phyloP scores from a whole-genome alignment of 108 stramenopile species.

The Nannochloropsis granulata region DNA sequence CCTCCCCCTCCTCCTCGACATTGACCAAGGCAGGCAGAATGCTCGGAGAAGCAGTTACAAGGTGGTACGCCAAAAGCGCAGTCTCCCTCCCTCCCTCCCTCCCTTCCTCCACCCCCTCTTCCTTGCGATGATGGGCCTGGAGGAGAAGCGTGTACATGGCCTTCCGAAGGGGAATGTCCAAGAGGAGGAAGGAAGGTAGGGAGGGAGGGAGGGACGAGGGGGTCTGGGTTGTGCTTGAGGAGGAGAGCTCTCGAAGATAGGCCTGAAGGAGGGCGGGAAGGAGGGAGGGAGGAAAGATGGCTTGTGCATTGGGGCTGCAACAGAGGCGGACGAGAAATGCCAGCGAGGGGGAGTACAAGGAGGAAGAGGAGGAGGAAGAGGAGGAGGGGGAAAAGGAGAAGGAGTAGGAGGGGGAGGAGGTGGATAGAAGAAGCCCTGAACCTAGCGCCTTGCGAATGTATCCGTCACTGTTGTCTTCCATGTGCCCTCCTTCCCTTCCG shows the following conservation, averaged over 20 bases:
- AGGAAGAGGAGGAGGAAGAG: background rate
- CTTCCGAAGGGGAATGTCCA: background rate
- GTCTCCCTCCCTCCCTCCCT: background rate
- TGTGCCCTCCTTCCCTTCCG: background rate
- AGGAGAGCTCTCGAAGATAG: background rate
- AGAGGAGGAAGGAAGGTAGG: background rate
- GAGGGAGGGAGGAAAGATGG: background rate
- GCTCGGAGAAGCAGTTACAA: background rate
- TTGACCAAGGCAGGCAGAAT: background rate
- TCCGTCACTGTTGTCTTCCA: background rate
- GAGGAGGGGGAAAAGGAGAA: too few relatives aligned
- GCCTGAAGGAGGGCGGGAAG: background rate
- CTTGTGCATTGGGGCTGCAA: background rate
- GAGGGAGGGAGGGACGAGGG: background rate
- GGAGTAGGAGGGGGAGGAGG: too few relatives aligned
- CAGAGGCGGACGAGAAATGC: background rate
- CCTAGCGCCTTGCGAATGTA: background rate
- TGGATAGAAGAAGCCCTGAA: too few relatives aligned
- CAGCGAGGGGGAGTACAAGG: background rate
- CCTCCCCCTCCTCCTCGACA: background rate
- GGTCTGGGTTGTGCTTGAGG: background rate
- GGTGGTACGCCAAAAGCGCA: background rate
- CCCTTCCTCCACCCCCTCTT: background rate
- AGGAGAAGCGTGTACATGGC: background rate
- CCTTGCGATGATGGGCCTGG: background rate